A percentile compares a stretch with the other conserved stretches of the same genome.
These are phyloP conservation scores for Quaeritorhiza haematococci DNA, from an alignment of 371 early-diverging fungal species.

Conservation along the genomic window DNA sequence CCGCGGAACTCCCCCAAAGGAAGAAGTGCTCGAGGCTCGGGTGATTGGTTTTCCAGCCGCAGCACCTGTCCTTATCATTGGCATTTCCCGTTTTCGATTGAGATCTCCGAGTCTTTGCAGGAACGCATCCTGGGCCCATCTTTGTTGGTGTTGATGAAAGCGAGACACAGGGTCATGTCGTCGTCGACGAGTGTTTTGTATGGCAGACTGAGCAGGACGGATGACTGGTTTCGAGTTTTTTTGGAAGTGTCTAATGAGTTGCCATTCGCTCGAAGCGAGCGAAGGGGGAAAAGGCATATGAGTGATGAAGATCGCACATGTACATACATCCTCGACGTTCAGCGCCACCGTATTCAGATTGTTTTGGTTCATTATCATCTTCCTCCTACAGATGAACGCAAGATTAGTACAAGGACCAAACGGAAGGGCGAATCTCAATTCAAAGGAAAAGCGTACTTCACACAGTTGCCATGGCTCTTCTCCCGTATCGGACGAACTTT, in stretches of 20 bases:
- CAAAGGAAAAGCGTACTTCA: too few relatives aligned
- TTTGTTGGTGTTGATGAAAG: conserved; percentile 16
- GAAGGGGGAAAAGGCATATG: background rate
- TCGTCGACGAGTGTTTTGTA: too few relatives aligned
- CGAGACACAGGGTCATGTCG: conserved; percentile 22
- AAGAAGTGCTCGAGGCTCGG: background rate
- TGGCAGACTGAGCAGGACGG: conserved; percentile 1
- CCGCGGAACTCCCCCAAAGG: background rate
- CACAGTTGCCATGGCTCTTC: too few relatives aligned
- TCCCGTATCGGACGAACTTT: too few relatives aligned
- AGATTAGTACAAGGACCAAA: too few relatives aligned
- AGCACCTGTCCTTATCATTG: background rate
- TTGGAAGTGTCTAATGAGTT: background rate
- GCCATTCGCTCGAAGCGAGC: background rate
- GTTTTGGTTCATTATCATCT: too few relatives aligned
- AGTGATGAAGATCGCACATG: background rate
- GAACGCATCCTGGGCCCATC: conserved; percentile 19
- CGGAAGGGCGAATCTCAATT: too few relatives aligned
- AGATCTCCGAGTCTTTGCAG: conserved; percentile 10
- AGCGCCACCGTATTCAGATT: too few relatives aligned
- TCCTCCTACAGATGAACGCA: too few relatives aligned
- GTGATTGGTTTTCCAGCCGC: background rate
- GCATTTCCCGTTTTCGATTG: background rate
- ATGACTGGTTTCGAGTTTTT: conserved; percentile 7
- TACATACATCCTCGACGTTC: too few relatives aligned